Conservation (phyloP, 257 asterid species). For the Solanum gracilifrons region DNA sequence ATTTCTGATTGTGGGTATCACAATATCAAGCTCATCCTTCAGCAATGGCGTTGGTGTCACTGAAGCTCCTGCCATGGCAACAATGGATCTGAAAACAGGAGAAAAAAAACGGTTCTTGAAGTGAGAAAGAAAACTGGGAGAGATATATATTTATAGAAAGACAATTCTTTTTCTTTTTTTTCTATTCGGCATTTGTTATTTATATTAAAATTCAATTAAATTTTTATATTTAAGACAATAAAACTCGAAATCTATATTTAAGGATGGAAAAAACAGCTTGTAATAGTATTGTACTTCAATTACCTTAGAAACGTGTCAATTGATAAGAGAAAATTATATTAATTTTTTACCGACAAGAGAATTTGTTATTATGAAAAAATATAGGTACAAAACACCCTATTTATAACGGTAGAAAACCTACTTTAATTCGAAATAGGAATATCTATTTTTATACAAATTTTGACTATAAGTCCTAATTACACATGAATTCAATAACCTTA, state of each 20-base stretch:
- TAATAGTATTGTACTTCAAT: background rate
- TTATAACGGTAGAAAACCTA: background rate
- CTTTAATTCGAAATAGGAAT: background rate
- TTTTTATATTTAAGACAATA: rapidly evolving
- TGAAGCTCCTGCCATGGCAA: background rate
- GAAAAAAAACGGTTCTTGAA: background rate
- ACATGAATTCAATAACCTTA: background rate
- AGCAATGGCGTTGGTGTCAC: background rate
- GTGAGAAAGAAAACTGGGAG: background rate
- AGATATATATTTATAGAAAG: background rate
- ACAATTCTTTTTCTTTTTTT: background rate
- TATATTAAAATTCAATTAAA: no score
- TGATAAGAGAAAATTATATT: background rate
- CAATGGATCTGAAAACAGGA: background rate
- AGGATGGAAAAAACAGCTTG: background rate
- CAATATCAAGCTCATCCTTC: constrained; percentile 11
- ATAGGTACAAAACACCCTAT: background rate
- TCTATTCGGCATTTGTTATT: no score
- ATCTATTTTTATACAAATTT: background rate
- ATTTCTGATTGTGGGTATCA: constrained; percentile 4
- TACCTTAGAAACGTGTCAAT: background rate
- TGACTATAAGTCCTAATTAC: background rate
- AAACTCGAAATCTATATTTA: no score
- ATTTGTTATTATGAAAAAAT: background rate
- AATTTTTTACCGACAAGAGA: background rate